A percentile compares a stretch with the other conserved stretches of the same genome.
These are phyloP conservation scores for Kappamyces sp. DNA, from an alignment of 192 early-diverging fungal species.

Conservation along the genomic window DNA sequence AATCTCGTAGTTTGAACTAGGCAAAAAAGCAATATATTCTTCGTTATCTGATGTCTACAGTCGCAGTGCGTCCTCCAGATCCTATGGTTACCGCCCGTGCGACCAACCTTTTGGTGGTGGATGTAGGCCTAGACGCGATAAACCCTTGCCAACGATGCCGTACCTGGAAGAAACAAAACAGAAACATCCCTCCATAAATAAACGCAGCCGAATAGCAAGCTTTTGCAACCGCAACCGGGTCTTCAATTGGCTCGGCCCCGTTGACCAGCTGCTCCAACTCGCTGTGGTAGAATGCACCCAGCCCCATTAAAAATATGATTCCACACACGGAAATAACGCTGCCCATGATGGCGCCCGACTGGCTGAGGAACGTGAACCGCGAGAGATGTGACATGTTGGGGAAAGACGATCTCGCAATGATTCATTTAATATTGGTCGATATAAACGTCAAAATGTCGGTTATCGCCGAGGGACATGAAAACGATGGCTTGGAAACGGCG, in stretches of 20 bases:
- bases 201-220: constrained; percentile 23
- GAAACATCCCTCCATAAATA: constrained; percentile 18
- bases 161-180: constrained; percentile 24
- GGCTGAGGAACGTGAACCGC: constrained; percentile 6
- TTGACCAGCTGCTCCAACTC: constrained; percentile 20
- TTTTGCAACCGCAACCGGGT: constrained; percentile 19
- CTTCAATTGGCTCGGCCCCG: constrained; percentile 26
- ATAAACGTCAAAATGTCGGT: no score
- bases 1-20: no score
- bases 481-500: no score
- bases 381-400: neutral
- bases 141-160: neutral
- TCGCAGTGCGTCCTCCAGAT: no score
- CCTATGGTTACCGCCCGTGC: no score
- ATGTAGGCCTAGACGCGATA: no score
- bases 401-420: no score
- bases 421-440: no score
- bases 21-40: no score
- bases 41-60: no score
- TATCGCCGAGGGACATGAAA: no score
- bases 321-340: constrained; percentile 1
- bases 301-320: constrained; percentile 9
- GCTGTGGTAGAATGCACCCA: constrained; percentile 20
- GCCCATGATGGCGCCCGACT: neutral
- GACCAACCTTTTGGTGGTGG: no score